Evolutionary conservation across 148 eudicot species (phyloP), one percentile per base, ranked within the genome.

Genomic region (Silene latifolia): DNA sequence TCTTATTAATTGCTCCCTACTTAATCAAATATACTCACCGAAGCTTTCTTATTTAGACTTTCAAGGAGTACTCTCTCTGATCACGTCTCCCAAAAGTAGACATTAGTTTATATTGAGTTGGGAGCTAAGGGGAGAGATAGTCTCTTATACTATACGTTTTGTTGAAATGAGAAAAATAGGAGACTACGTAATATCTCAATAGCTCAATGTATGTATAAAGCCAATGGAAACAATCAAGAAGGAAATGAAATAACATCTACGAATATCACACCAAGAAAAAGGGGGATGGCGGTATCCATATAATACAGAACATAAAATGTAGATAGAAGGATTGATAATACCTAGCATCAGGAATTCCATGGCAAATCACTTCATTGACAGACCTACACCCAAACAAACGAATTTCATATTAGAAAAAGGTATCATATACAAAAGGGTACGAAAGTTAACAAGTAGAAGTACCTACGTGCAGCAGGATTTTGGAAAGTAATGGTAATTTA

Each of bases 381-480:
- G 99, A 95, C 89, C 99, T 92, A 82, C 56, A 70, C 75, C 44
- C 35, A 77, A 21, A 74, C 53, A 51, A n/a, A 18, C 62, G 60
- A 32, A 18, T 69, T 48, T 44, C 18, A 74, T 29, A 7, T 78
- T 18, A 74, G 65, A 69, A 35, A n/a, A 71, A 72, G 35, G 68
- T 48, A 58, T 59, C 65, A 75, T 8, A 32, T 67, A 6, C 56
- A 48, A 66, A 76, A 10, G 42, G 27, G 48, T 20, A 25, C 44
- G 73, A 71, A 72, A 44, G 56, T 35, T 71, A 76, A 74, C 79
- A 84, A 13, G 72, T 27, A 73, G 74, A 80, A 87, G 83, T 86
- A 92, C 97, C 89, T 89, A 95, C 99, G 99, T 95, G 99, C 99
- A 95, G 91, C 99, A 95, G 64, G 99, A 95, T 76, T 95, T 95